Base-by-base conservation (phyloP, 1,284 basidiomycete genomes). In the Chalciporus piperatoides region DNA sequence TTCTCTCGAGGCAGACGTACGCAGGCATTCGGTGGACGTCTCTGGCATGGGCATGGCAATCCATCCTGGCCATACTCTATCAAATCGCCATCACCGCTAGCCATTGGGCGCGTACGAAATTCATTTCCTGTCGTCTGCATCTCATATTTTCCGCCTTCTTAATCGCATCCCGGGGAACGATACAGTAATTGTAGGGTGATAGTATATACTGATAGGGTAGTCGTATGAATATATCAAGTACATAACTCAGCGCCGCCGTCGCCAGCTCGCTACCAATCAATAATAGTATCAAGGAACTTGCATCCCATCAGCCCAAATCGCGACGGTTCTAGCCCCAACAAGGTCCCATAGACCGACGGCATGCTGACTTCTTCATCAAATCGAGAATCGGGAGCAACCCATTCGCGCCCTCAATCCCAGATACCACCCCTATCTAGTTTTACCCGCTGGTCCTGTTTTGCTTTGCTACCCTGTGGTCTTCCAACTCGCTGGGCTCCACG, bases 381-480 rank as follows among this genome's bases (percentile, higher is more conserved):
- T 15, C 37, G 28, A 57, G 15, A 14, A 45, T 35, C 32, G 38
- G 15, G 44, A 59, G 41, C 36, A 33, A 33, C n/a, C 7, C 12
- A 25, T 21, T 44, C 24, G 36, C 45, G 48, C 51, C 49, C 46
- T 63, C 50, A 84, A 40, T 80, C 82, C 85, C 86, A 89, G 38
- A 81, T 70, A 21, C 78, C 81, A 54, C 77, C 72, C 49, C 73
- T 73, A 61, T 86, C 84, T 9, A 84, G 59, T 60, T 82, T 80
- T 27, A 90, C 77, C 52, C 79, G 76, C 28, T 70, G 78, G 59
- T 90, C 87, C 60, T 82, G 81, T 70, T 92, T 94, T 53, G 84
- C 87, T 67, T 95, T 94, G 64, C 87, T 90, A 14, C 92, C 92
- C 59, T 84, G 82, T 17, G 82, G 74, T 39, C 89, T 76, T 23